Base-by-base conservation (phyloP, 2,329 filamentous ascomycete genomes). In the Madurella fahalii region DNA sequence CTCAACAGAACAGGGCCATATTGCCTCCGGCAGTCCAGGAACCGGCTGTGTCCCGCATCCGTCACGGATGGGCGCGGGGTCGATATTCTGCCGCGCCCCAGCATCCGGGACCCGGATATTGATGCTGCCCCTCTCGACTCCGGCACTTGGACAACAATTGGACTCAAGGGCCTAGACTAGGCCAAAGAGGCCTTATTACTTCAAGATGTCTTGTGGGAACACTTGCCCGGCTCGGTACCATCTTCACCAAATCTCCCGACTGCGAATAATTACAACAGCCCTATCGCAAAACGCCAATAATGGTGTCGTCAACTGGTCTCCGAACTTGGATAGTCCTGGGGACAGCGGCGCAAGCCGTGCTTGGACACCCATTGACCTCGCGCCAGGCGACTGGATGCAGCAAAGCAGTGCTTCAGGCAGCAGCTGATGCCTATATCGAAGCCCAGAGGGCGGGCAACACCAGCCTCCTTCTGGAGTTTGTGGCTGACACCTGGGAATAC, bases 371-470 rank as follows among this genome's bases (percentile, higher is more conserved):
- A 1, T 30, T 54, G 2, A 15, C 16, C 20, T 40, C 20, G 8
- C 11, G 31, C 43, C 46, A 4, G 30, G 51, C 49, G 7, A 18
- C 44, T 4, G 51, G 49, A 4, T 63, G 61, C 56, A 57, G 16
- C 49, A 58, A 57, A 2, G 47, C 40, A 11, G 34, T 40, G 15
- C 52, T 64, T 31, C 50, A 52, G n/a, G 55, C 52, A 9, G 59
- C 58, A 20, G 61, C 63, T 4, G 63, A 63, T 41, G 58, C 58
- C 48, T 64, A 64, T 49, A 51, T 64, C 16, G 55, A 58, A 5
- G 51, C 60, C 11, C 63, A 64, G 20, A 52, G 52, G 4, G 40
- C 53, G 2, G 63, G 63, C 31, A 45, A 52, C 5, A 46, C 62
- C 42, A 52, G 54, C 37, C 9, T 52, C 45, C 52, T 63, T 7